Percentiles rank a stretch among this genome's conserved stretches.
Conservation (phyloP, 129 eudicot genomes). For the Pittosporum tobira region DNA sequence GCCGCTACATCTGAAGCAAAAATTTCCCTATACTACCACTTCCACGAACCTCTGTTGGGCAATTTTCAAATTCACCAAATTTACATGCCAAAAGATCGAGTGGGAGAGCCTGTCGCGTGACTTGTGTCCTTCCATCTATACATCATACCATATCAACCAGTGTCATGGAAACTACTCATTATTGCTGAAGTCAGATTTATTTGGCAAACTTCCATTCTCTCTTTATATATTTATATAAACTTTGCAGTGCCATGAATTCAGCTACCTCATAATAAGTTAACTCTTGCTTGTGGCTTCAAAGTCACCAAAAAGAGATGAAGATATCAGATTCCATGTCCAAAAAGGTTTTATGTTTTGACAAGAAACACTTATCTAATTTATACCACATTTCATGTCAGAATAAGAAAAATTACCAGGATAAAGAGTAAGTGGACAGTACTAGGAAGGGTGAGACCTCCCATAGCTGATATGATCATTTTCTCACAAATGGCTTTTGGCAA, state of each 20-base stretch:
- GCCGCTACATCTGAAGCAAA: conserved; percentile 28
- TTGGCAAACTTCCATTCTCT: conserved; percentile 2
- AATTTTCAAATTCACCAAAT: conserved; percentile 14
- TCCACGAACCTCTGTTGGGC: conserved; percentile 21
- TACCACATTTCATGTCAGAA: background rate
- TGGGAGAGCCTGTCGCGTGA: conserved; percentile 18
- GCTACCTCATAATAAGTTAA: background rate
- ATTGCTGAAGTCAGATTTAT: conserved; percentile 12
- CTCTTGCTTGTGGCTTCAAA: conserved; percentile 3
- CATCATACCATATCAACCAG: conserved; percentile 8
- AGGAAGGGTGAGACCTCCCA: conserved; percentile 18
- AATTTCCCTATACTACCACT: conserved; percentile 35
- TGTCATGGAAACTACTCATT: background rate
- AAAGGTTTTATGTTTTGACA: background rate
- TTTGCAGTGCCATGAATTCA: conserved; percentile 6
- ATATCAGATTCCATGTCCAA: background rate
- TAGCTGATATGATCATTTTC: conserved; percentile 46
- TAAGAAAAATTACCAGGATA: conserved; percentile 34
- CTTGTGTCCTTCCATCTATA: conserved; percentile 19
- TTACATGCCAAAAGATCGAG: conserved; percentile 18
- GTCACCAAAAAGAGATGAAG: background rate
- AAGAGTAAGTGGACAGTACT: conserved; percentile 13
- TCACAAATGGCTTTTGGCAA: conserved; percentile 85
- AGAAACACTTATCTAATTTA: background rate
- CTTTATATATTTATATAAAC: background rate